Evolutionary conservation across 805 yeast genomes (phyloP), one percentile per base, ranked within the genome.

Genomic region (Barnettozyma pratensis): DNA sequence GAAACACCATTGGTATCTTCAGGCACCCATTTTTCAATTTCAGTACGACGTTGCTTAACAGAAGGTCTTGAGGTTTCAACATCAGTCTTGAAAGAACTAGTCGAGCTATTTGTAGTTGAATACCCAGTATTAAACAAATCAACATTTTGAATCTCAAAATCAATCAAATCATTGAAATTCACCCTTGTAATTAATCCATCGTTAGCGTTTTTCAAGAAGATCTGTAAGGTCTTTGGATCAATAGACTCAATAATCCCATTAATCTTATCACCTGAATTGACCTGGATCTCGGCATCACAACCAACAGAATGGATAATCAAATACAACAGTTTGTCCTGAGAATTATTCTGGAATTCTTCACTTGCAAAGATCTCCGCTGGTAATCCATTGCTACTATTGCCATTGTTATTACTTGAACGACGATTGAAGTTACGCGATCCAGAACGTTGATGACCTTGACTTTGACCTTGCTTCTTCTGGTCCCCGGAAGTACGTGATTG

Each of bases 21-120:
- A 5, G 96, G 96, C 25, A 79, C 79, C 99, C 99, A 92, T 67
- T 86, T 81, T 47, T 94, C 76, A 34, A 61, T 55, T 30, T 58
- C 57, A 59, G 84, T 90, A 51, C 96, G 79, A 65, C 87, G 94
- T 51, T 68, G 74, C 34, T 72, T 54, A 19, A 63, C 66, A n/a
- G 67, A 54, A 6, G 92, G 31, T 12, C 44, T 44, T 5, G 61
- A 55, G 46, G 94, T 92, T 62, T 87, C 98, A 2, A 82, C 69
- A 65, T 92, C 99, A 1, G 97, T 94, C 63, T 79, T 81, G 72
- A 92, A 92, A 6, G 39, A 8, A 36, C 39, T 39, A 12, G 11
- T 98, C 0, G 97, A 92, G 62, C 78, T 81, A 12, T 26, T 44
- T 42, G 50, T 26, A 50, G 35, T 44, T 26, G 37, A 14, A 29